phyloP scores from a whole-genome alignment of 192 early-diverging fungal species.

The Radiomyces spectabilis region DNA sequence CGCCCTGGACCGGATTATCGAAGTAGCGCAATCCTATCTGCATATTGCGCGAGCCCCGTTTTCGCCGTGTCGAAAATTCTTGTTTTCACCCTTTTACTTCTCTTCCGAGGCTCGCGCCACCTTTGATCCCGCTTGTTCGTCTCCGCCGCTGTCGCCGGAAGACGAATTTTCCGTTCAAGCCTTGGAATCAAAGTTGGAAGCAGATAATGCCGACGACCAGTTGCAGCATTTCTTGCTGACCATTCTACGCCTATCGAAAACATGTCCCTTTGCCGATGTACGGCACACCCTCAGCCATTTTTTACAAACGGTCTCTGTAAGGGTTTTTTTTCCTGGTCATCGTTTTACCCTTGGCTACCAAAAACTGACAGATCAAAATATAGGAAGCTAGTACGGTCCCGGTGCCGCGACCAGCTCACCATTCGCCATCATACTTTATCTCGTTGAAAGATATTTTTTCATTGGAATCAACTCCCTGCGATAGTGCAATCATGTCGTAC shows the following conservation, averaged over 20 bases:
- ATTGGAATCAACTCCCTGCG: conserved; percentile 28
- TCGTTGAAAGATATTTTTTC: conserved; percentile 35
- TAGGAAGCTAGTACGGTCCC: conserved; percentile 26
- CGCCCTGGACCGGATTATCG: conserved; percentile 21
- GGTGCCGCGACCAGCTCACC: conserved; percentile 33
- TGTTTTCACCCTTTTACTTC: too few relatives aligned
- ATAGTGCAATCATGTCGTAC: conserved; percentile 2
- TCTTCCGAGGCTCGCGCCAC: too few relatives aligned
- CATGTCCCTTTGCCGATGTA: conserved; percentile 42
- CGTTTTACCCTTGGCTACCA: not conserved
- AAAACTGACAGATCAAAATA: not conserved
- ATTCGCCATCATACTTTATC: conserved; percentile 42
- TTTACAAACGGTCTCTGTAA: conserved; percentile 34
- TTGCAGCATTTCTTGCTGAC: conserved; percentile 37
- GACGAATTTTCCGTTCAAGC: not conserved
- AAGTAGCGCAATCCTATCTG: conserved; percentile 25
- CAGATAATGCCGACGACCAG: conserved; percentile 10
- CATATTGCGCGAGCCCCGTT: conserved; percentile 12
- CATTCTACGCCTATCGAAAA: conserved; percentile 36
- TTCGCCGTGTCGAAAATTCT: too few relatives aligned
- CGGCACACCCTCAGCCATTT: conserved; percentile 35
- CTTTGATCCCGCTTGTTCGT: not conserved
- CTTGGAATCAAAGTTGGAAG: conserved; percentile 4
- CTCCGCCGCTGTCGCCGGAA: not conserved
- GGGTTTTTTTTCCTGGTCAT: not conserved